Conservation (phyloP, 1,139 yeast species). For the Suhomyces bolitotheri region DNA sequence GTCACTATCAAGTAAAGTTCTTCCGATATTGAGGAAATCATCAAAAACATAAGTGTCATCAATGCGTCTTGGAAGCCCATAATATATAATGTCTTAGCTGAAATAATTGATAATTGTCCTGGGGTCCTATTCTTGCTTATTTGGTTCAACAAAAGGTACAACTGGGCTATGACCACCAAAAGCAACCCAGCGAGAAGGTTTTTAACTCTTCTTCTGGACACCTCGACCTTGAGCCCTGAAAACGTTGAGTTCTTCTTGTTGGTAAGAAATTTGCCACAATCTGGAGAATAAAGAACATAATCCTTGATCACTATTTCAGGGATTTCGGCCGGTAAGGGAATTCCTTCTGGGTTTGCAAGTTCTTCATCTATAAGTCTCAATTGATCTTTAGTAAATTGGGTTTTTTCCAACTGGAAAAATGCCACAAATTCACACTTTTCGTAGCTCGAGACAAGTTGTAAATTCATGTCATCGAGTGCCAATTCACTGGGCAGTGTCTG, state of each 20-base stretch:
- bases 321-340: slow-evolving; percentile 56
- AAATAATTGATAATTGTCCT: slow-evolving; percentile 56
- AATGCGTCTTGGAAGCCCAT: slow-evolving; percentile 78
- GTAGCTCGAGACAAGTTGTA: slow-evolving; percentile 35
- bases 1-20: slow-evolving; percentile 66
- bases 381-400: slow-evolving; percentile 53
- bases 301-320: slow-evolving; percentile 57
- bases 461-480: slow-evolving; percentile 41
- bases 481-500: slow-evolving; percentile 39
- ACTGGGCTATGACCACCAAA: slow-evolving; percentile 38
- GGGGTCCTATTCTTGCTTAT: slow-evolving; percentile 76
- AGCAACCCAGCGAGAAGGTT: slow-evolving; percentile 51
- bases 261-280: slow-evolving; percentile 67
- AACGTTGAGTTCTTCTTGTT: slow-evolving; percentile 31
- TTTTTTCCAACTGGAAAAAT: slow-evolving; percentile 67
- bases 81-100: slow-evolving; percentile 46
- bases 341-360: slow-evolving; percentile 66
- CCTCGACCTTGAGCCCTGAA: slow-evolving; percentile 61
- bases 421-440: slow-evolving; percentile 71
- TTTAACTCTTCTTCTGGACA: slow-evolving; percentile 44
- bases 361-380: slow-evolving; percentile 70
- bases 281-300: slow-evolving; percentile 79
- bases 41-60: slow-evolving; percentile 59
- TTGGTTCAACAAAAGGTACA: slow-evolving; percentile 50
- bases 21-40: slow-evolving; percentile 55